phyloP scores from a whole-genome alignment of 306 rosid genomes.

The Trifolium repens region DNA sequence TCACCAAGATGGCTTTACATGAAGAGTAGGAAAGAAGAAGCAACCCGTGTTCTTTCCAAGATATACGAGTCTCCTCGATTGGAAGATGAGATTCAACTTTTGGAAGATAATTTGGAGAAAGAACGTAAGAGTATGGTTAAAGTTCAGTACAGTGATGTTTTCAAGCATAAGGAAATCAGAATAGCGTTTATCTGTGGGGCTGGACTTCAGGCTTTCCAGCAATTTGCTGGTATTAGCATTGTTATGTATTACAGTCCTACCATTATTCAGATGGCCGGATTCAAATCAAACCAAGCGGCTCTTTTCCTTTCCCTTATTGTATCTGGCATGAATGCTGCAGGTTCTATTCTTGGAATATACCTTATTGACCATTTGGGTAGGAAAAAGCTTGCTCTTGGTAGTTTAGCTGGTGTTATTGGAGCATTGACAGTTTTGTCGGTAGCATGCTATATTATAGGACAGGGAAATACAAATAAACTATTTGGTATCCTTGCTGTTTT shows the following conservation, averaged over 20 bases:
- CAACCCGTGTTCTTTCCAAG: conserved; percentile 63
- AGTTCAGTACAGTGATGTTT: conserved; percentile 61
- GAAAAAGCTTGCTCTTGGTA: conserved; percentile 57
- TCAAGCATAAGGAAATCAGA: conserved; percentile 63
- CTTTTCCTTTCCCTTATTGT: conserved; percentile 71
- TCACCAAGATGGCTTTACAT: conserved; percentile 85
- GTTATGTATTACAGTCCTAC: conserved; percentile 89
- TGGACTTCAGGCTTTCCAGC: conserved; percentile 88
- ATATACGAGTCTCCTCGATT: conserved; percentile 58
- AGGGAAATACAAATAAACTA: conserved; percentile 32
- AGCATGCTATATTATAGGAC: conserved; percentile 49
- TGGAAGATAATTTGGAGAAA: conserved; percentile 49
- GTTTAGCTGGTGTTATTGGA: conserved; percentile 59
- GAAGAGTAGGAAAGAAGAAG: conserved; percentile 60
- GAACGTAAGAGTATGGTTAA: conserved; percentile 45
- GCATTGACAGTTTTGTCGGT: conserved; percentile 55
- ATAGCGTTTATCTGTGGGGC: conserved; percentile 74
- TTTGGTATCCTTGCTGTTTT: not conserved
- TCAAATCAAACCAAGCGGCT: conserved; percentile 63
- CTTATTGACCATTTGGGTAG: conserved; percentile 65
- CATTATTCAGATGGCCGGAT: conserved; percentile 82
- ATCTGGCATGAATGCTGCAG: conserved; percentile 71
- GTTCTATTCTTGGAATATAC: conserved; percentile 64
- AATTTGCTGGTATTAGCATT: conserved; percentile 78
- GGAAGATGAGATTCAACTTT: conserved; percentile 63